These are phyloP conservation scores for Ophiostoma pallidulum DNA, from an alignment of 2,329 filamentous ascomycete genomes.

Conservation along the genomic window DNA sequence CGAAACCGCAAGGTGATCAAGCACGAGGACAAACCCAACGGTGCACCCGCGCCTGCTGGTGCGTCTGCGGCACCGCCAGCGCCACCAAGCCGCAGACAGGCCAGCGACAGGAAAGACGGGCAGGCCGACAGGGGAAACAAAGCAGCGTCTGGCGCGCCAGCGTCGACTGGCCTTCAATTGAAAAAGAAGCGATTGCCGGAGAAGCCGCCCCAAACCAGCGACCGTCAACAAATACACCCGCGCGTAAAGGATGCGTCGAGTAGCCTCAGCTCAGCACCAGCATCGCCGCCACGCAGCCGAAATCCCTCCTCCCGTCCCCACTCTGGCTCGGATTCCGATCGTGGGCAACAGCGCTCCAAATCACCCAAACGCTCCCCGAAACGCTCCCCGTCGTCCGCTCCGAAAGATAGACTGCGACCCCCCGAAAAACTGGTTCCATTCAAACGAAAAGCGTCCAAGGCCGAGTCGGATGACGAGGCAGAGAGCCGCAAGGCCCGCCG, in stretches of 20 bases:
- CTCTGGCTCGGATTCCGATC: slow-evolving; percentile 49
- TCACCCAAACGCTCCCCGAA: slow-evolving; percentile 35
- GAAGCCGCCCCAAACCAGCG: slow-evolving; percentile 21
- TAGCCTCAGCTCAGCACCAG: slow-evolving; percentile 49
- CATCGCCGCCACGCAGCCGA: slow-evolving; percentile 39
- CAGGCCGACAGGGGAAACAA: slow-evolving; percentile 6
- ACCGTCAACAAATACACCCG: background rate
- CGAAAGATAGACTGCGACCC: slow-evolving; percentile 36
- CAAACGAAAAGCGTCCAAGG: slow-evolving; percentile 45
- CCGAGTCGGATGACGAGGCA: slow-evolving; percentile 49
- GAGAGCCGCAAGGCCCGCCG: slow-evolving; percentile 46
- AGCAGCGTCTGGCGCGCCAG: slow-evolving; percentile 21
- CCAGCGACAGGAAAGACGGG: slow-evolving; percentile 18
- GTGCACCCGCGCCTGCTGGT: slow-evolving; percentile 22
- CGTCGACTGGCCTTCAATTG: slow-evolving; percentile 21
- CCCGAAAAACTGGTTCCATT: slow-evolving; percentile 37
- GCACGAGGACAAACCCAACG: slow-evolving; percentile 54
- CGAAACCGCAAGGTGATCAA: slow-evolving; percentile 48
- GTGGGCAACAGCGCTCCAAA: slow-evolving; percentile 30
- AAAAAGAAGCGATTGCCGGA: slow-evolving; percentile 45
- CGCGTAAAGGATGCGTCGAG: slow-evolving; percentile 43
- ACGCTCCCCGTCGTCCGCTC: slow-evolving; percentile 21
- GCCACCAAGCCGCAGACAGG: slow-evolving; percentile 8
- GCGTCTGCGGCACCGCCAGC: background rate
- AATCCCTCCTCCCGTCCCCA: slow-evolving; percentile 30